Evolutionary conservation across 2,329 filamentous ascomycete genomes (phyloP).

Genomic region (Drechslerella dactyloides): DNA sequence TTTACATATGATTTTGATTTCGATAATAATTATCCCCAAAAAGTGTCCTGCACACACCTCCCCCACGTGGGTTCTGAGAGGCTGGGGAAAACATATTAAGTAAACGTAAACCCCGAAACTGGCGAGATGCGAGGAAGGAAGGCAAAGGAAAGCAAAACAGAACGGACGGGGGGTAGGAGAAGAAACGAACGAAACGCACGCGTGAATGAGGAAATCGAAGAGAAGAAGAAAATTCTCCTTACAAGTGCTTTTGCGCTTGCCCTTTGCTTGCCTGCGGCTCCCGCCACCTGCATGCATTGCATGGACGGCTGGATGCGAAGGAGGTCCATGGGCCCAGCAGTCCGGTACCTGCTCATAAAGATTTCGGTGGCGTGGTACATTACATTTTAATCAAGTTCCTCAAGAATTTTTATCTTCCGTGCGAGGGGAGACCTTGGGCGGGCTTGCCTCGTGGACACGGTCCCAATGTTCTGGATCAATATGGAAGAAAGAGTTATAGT

Average conservation of each 20-base stretch:
- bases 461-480: slow-evolving; percentile 30
- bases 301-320: slow-evolving; percentile 3
- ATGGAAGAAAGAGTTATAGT: background rate
- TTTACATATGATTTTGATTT: background rate
- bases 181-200: background rate
- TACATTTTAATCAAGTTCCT: slow-evolving; percentile 6
- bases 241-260: background rate
- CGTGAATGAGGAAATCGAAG: slow-evolving; percentile 8
- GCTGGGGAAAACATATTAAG: slow-evolving; percentile 7
- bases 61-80: slow-evolving; percentile 46
- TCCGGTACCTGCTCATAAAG: slow-evolving; percentile 33
- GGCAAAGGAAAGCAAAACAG: background rate
- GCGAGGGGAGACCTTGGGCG: background rate
- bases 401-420: slow-evolving; percentile 15
- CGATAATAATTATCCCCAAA: no score
- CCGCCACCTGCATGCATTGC: slow-evolving; percentile 31
- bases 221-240: slow-evolving; percentile 19
- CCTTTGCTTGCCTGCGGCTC: no score
- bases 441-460: slow-evolving; percentile 27
- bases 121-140: slow-evolving; percentile 27
- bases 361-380: slow-evolving; percentile 31
- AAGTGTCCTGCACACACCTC: background rate
- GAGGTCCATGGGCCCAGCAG: slow-evolving; percentile 14
- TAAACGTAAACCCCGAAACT: no score
- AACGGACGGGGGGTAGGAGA: slow-evolving; percentile 8